Base-by-base conservation (phyloP, 306 rosid genomes). In the Pachyrhizus erosus region DNA sequence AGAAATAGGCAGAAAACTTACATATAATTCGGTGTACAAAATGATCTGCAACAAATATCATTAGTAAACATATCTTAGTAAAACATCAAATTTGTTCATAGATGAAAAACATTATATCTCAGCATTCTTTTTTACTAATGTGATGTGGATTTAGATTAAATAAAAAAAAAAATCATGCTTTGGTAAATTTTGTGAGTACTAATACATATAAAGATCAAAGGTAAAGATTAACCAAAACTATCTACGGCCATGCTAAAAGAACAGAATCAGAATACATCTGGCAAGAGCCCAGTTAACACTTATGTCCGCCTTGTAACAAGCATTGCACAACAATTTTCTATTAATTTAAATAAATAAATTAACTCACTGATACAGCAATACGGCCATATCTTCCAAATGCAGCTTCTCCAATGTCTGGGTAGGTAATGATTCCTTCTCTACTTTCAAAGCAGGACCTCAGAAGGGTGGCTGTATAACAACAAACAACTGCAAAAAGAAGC, bases 331-430 rank as follows among this genome's bases (percentile, higher is more conserved):
- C 37, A 42, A 73, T 60, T 73, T 71, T 82, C 18, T 60, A 68
- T 40, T 75, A 66, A n/a, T 4, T 69, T 64, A 85, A 49, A 14
- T 17, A 37, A 65, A 67, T 20, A 67, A 61, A 45, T 57, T 45
- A 83, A 89, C 96, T 90, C 89, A 94, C 98, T 4, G 97, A 91
- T 62, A 88, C 79, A 68, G 71, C 7, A 73, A 94, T 82, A 34
- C 92, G 97, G 48, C 97, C 97, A 79, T 76, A 88, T 91, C 60
- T 89, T 73, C 97, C 98, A 43, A 88, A 94, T 34, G 98, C 97
- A 78, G 97, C 97, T 89, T 92, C 96, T 77, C 98, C 97, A 73
- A 94, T 71, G 80, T 94, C 98, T 24, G 79, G 96, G 73, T 88
- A 93, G 77, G 80, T 84, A 29, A 70, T 40, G 82, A 93, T 78